Evolutionary conservation across 371 early-diverging fungal genomes (phyloP).

Genomic region (Circinella minor): DNA sequence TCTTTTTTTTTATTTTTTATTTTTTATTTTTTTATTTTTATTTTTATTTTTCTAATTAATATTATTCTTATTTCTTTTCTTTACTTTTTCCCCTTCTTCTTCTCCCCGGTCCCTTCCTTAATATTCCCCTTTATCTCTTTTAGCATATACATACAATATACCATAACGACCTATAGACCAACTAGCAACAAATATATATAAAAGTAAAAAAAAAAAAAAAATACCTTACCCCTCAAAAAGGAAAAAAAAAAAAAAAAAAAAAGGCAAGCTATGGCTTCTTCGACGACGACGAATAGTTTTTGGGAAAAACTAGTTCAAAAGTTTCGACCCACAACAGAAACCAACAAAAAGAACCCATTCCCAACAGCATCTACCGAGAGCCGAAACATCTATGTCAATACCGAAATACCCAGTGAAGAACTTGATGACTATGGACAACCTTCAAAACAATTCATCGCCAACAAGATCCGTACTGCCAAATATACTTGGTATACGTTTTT

Average conservation of each 20-base stretch:
- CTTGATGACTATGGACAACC: constrained; percentile 52
- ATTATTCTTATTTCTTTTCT: constrained; percentile 11
- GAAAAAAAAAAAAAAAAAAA: no score
- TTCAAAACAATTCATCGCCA: constrained; percentile 42
- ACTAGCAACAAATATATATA: no score
- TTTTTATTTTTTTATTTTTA: no score
- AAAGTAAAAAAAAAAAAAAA: not conserved
- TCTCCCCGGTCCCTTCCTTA: constrained; percentile 26
- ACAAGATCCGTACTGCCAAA: constrained; percentile 83
- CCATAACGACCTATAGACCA: no score
- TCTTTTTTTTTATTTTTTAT: not conserved
- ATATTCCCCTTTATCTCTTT: not conserved
- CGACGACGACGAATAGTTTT: constrained; percentile 12
- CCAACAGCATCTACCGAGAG: constrained; percentile 45
- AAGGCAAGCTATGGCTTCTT: not conserved
- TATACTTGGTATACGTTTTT: constrained; percentile 89
- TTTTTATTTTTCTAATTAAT: not conserved
- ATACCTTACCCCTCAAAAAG: not conserved
- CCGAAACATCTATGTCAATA: constrained; percentile 52
- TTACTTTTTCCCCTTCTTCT: constrained; percentile 4
- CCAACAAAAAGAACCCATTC: constrained; percentile 31
- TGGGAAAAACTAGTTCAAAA: constrained; percentile 23
- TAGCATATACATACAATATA: not conserved
- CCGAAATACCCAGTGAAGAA: constrained; percentile 42
- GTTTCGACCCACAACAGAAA: constrained; percentile 10